phyloP scores from a whole-genome alignment of 1,284 basidiomycete species.

The Naganishia liquefaciens region DNA sequence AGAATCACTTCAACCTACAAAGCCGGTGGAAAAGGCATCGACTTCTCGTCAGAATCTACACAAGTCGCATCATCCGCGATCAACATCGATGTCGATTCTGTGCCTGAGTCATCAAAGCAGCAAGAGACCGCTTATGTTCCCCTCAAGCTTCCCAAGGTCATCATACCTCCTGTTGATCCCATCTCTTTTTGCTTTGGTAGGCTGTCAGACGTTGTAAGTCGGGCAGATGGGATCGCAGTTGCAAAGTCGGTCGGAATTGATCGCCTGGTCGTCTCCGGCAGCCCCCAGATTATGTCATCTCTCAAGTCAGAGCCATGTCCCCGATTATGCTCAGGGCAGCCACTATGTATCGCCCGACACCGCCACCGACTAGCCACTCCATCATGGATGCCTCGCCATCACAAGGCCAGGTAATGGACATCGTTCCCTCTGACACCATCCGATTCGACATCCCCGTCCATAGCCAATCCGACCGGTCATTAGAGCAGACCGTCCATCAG shows the following conservation, averaged over 20 bases:
- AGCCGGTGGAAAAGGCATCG: too few relatives aligned
- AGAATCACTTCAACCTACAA: conserved; percentile 4
- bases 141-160: conserved; percentile 18
- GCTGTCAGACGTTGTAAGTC: conserved; percentile 15
- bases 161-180: conserved; percentile 10
- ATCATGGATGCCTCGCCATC: background rate
- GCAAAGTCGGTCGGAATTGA: background rate
- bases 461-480: background rate
- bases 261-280: background rate
- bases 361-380: background rate
- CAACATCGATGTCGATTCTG: background rate
- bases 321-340: conserved; percentile 12
- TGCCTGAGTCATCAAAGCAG: background rate
- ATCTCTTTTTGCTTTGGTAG: conserved; percentile 9
- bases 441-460: conserved; percentile 9
- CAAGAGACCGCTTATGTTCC: conserved; percentile 7
- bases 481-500: background rate
- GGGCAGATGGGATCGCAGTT: background rate
- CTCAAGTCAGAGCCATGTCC: conserved; percentile 4
- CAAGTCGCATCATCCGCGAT: background rate
- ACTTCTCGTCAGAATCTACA: background rate
- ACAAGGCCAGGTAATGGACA: background rate
- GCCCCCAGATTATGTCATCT: conserved; percentile 13
- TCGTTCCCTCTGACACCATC: conserved; percentile 9
- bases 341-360: conserved; percentile 21